Conservation (phyloP, 352 stramenopile genomes). For the Halophytophthora polymorphica region DNA sequence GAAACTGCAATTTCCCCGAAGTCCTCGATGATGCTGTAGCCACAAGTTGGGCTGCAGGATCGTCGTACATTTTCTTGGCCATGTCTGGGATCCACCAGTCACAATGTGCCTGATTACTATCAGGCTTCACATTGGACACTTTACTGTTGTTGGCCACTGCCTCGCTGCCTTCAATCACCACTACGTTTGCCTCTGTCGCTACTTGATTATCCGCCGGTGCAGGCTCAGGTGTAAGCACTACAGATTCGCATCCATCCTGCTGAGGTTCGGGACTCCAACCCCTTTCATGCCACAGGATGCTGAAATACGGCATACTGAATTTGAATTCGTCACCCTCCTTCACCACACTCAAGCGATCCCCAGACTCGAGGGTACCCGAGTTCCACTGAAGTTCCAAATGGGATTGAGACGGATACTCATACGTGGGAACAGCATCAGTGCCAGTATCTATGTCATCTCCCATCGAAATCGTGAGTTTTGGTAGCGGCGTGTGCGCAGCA, state of each 20-base stretch:
- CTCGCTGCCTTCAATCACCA: not conserved
- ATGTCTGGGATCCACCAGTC: constrained; percentile 43
- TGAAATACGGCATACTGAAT: constrained; percentile 38
- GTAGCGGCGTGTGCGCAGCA: constrained; percentile 2
- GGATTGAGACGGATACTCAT: constrained; percentile 39
- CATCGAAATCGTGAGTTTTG: constrained; percentile 28
- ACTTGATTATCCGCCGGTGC: no score
- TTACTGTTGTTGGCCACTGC: no score
- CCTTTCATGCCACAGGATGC: constrained; percentile 33
- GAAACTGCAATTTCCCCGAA: constrained; percentile 22
- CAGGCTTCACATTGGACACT: constrained; percentile 4
- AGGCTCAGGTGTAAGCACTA: no score
- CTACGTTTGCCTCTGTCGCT: constrained; percentile 2
- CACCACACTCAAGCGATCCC: constrained; percentile 41
- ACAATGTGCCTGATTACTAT: constrained; percentile 4
- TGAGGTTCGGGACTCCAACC: not conserved
- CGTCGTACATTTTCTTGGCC: constrained; percentile 26
- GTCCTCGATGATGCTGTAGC: constrained; percentile 17
- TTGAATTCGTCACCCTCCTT: constrained; percentile 41
- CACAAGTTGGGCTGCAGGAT: constrained; percentile 13
- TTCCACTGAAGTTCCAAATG: constrained; percentile 42
- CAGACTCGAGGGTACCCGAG: constrained; percentile 14
- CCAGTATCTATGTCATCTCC: constrained; percentile 24
- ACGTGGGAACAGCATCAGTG: constrained; percentile 14
- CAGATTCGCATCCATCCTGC: not conserved